phyloP scores from a whole-genome alignment of 192 early-diverging fungal species.

The Backusella mclennaniae region DNA sequence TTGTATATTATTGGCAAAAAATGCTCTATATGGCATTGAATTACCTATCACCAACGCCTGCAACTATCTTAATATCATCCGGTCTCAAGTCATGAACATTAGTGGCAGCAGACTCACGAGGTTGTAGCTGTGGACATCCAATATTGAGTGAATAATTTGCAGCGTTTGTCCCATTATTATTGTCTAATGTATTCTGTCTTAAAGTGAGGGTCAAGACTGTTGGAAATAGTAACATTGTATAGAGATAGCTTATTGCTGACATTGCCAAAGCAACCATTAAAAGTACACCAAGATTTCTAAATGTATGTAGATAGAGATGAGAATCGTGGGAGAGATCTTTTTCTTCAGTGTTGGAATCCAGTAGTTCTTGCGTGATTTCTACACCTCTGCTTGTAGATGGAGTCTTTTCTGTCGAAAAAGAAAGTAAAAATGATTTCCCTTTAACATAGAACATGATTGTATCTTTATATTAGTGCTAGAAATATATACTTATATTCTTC shows the following conservation, averaged over 20 bases:
- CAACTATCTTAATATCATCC: slow-evolving; percentile 55
- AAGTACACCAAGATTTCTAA: background rate
- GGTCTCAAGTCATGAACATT: slow-evolving; percentile 47
- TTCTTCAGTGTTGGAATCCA: background rate
- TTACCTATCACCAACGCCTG: slow-evolving; percentile 52
- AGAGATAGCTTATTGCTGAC: background rate
- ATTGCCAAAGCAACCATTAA: background rate
- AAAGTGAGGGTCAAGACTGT: background rate
- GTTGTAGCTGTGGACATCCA: slow-evolving; percentile 43
- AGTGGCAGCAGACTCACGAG: slow-evolving; percentile 22
- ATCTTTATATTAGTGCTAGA: background rate
- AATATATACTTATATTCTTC: background rate
- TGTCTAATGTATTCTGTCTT: background rate
- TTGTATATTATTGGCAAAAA: background rate
- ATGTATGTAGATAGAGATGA: background rate
- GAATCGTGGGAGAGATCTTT: background rate
- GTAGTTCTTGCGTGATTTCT: background rate
- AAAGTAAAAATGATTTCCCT: slow-evolving; percentile 1
- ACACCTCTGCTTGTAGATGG: background rate
- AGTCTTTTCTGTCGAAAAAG: background rate
- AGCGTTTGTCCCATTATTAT: background rate
- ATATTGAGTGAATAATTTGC: background rate
- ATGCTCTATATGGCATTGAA: background rate
- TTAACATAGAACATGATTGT: slow-evolving; percentile 19
- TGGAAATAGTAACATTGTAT: slow-evolving; percentile 12